These are phyloP conservation scores for Apocynum venetum DNA, from an alignment of 257 asterid species.

Conservation along the genomic window DNA sequence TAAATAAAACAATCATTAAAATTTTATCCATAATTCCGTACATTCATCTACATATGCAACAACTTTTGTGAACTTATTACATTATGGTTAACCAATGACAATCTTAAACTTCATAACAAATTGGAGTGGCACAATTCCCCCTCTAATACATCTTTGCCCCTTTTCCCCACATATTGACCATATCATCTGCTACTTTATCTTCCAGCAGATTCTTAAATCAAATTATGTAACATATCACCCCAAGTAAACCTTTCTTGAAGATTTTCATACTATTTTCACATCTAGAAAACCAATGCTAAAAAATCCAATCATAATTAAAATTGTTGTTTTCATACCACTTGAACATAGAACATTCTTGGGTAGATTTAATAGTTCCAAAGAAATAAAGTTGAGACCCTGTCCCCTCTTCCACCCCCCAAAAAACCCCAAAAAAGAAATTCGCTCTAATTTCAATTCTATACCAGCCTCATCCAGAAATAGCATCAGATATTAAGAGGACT, in stretches of 20 bases:
- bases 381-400: not conserved
- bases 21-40: not conserved
- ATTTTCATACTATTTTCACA: not conserved
- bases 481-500: not conserved
- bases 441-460: not conserved
- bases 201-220: not conserved
- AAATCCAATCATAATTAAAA: not conserved
- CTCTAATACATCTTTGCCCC: not conserved
- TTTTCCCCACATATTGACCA: not conserved
- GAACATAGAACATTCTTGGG: not conserved
- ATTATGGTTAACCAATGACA: not conserved
- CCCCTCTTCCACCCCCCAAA: too few relatives aligned
- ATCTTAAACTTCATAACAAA: not conserved
- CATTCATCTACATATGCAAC: not conserved
- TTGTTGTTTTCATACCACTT: not conserved
- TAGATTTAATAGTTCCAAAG: not conserved
- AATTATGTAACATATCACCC: not conserved
- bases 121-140: not conserved
- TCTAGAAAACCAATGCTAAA: not conserved
- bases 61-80: not conserved
- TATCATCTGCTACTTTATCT: not conserved
- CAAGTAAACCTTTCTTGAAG: not conserved
- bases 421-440: not conserved
- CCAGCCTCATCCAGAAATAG: not conserved
- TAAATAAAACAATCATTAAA: not conserved